phyloP scores from a whole-genome alignment of 768 basidiomycete genomes.

The Pholiota microspora region DNA sequence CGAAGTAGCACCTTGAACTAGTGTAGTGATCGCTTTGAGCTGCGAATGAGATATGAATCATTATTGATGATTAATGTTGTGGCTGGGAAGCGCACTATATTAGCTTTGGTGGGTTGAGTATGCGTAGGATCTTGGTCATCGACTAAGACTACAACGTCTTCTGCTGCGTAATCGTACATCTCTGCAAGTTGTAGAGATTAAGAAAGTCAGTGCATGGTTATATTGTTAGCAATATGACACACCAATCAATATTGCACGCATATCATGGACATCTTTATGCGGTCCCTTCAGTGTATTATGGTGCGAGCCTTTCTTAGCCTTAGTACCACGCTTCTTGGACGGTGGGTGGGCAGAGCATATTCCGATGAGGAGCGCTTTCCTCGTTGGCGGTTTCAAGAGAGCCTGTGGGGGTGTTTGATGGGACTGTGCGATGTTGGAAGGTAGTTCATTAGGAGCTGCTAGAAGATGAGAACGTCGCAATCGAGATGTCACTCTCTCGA shows the following conservation, averaged over 20 bases:
- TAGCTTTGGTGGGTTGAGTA: neutral
- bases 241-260: neutral
- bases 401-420: no score
- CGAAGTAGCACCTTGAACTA: neutral
- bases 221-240: neutral
- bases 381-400: no score
- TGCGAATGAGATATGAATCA: neutral
- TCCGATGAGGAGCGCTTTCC: constrained; percentile 4
- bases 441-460: no score
- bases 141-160: neutral
- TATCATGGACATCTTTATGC: neutral
- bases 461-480: no score
- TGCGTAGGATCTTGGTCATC: neutral
- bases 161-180: neutral
- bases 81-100: neutral
- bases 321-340: neutral
- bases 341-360: neutral
- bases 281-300: constrained; percentile 1
- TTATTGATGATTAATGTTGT: neutral
- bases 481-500: no score
- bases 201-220: neutral
- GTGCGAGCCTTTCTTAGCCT: neutral
- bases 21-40: neutral
- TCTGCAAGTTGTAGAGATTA: neutral
- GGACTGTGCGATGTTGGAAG: no score